Base-by-base conservation (phyloP, 108 stramenopile genomes). In the Nitzschia putrida region DNA sequence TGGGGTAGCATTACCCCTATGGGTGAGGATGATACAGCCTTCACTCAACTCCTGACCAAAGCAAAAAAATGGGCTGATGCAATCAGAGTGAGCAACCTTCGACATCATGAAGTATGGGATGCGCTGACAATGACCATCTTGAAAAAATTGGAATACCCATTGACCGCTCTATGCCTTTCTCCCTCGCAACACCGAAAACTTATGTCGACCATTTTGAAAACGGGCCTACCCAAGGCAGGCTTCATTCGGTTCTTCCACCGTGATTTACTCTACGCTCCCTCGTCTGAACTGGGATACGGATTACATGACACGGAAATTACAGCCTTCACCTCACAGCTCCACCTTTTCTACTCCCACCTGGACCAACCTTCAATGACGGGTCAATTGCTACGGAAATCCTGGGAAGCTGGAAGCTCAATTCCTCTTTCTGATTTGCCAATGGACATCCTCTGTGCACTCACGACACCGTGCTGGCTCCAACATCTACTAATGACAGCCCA, bases 61-160 rank as follows among this genome's bases (percentile, higher is more conserved):
- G 57, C 11, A 29, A 22, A 58, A 12, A 37, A 22, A 26, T 58
- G 57, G 57, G 57, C 57, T 12, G 57, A 58, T n/a, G 22, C 14
- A 37, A 58, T 58, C 11, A 23, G 57, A 37, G 11, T 22, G 8
- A 37, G 57, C 13, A 11, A 9, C 9, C 44, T 44, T 11, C 44
- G 13, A 11, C 44, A 44, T 13, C 9, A 9, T 11, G 44, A 44
- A 44, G 44, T 13, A 11, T 11, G 9, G 44, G 13, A 9, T 13
- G 44, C 44, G 11, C 9, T 44, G 44, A 9, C 9, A 44, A 44
- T 13, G 11, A 44, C 44, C 13, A 44, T 44, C 13, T 44, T 44
- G 44, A 44, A 44, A 44, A 44, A 9, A 11, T 9, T 44, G 9
- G 44, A 44, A 44, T 44, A 44, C 13, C 44, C 44, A 44, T 44